Percentiles rank a stretch among this genome's conserved stretches.
These are phyloP conservation scores for Suillus spraguei DNA, from an alignment of 768 basidiomycete species.

Conservation along the genomic window DNA sequence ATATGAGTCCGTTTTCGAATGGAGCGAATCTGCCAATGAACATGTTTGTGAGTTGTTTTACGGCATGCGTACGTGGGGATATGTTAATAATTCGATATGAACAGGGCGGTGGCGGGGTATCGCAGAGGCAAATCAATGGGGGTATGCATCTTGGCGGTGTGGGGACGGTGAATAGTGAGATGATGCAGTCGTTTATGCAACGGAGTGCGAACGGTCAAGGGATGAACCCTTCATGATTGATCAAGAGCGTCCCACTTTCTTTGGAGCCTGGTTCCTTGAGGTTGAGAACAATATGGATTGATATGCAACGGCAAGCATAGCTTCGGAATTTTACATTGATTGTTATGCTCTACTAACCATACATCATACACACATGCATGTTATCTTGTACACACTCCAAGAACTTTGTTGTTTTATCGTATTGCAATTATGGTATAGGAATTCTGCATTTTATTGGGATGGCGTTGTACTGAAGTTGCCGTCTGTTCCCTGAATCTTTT, in stretches of 20 bases:
- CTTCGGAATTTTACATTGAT: neutral
- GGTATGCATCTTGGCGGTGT: slow-evolving; percentile 26
- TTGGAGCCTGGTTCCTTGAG: neutral
- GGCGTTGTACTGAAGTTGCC: slow-evolving; percentile 55
- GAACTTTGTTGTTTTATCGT: neutral
- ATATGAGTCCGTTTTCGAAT: slow-evolving; percentile 6
- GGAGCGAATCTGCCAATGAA: slow-evolving; percentile 19
- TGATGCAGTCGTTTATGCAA: slow-evolving; percentile 51
- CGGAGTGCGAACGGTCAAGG: slow-evolving; percentile 37
- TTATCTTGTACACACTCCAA: slow-evolving; percentile 7
- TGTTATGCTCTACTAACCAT: slow-evolving; percentile 6
- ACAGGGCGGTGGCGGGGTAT: slow-evolving; percentile 18
- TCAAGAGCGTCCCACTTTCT: neutral
- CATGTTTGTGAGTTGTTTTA: slow-evolving; percentile 19
- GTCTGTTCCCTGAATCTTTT: slow-evolving; percentile 81
- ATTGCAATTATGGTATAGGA: slow-evolving; percentile 5
- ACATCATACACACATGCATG: slow-evolving; percentile 2
- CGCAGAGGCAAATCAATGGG: slow-evolving; percentile 15
- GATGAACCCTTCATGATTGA: slow-evolving; percentile 19
- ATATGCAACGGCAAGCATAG: neutral
- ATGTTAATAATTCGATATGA: neutral
- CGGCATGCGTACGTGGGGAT: slow-evolving; percentile 7
- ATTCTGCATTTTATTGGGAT: slow-evolving; percentile 18
- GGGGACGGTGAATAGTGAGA: slow-evolving; percentile 39
- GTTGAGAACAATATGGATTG: neutral